Conservation (phyloP, 805 yeast species). For the Zygosaccharomyces siamensis region DNA sequence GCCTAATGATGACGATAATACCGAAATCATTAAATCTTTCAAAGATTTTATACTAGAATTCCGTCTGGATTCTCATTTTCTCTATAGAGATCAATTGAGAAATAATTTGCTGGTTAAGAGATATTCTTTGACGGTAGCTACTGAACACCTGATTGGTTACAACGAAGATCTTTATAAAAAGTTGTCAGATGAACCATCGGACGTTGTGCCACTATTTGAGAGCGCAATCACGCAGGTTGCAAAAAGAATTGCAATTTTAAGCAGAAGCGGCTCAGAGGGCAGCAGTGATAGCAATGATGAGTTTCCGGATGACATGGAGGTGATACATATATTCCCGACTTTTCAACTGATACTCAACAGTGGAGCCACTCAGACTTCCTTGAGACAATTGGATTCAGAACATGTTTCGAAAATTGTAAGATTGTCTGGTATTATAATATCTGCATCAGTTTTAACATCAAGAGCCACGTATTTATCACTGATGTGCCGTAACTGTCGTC, state of each 20-base stretch:
- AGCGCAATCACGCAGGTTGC: slow-evolving; percentile 82
- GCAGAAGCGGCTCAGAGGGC: slow-evolving; percentile 9
- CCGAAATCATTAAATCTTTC: slow-evolving; percentile 72
- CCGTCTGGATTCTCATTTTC: slow-evolving; percentile 72
- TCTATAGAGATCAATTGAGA: slow-evolving; percentile 86
- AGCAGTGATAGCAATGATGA: slow-evolving; percentile 15
- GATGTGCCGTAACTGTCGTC: slow-evolving; percentile 84
- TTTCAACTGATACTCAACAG: slow-evolving; percentile 80
- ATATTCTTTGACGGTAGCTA: slow-evolving; percentile 66
- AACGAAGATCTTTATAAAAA: slow-evolving; percentile 86
- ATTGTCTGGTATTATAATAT: slow-evolving; percentile 87
- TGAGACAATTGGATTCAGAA: slow-evolving; percentile 79
- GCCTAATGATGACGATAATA: slow-evolving; percentile 53
- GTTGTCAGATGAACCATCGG: slow-evolving; percentile 80
- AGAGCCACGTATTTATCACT: slow-evolving; percentile 80
- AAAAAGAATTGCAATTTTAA: slow-evolving; percentile 51
- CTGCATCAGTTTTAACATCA: slow-evolving; percentile 82
- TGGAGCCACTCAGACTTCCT: slow-evolving; percentile 62
- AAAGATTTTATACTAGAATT: slow-evolving; percentile 79
- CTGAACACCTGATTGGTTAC: slow-evolving; percentile 80
- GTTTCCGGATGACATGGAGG: slow-evolving; percentile 37
- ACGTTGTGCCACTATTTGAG: slow-evolving; percentile 82
- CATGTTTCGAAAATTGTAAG: slow-evolving; percentile 87
- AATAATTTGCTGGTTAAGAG: slow-evolving; percentile 77
- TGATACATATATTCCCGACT: slow-evolving; percentile 54